Evolutionary conservation across 2,329 filamentous ascomycete genomes (phyloP).

Genomic region (Xylariaceae sp.): DNA sequence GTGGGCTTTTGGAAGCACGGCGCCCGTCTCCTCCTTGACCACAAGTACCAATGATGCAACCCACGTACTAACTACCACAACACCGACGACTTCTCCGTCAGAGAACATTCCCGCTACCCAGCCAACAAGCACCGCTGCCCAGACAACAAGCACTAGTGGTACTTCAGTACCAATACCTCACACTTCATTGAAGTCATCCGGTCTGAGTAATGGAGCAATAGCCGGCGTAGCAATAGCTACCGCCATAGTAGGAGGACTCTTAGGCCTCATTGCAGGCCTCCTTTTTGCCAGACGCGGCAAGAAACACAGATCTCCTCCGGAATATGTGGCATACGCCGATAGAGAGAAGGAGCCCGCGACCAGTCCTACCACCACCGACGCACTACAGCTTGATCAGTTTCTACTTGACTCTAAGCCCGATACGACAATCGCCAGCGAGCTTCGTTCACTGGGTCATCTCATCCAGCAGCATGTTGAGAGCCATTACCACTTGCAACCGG

Average conservation of each 20-base stretch:
- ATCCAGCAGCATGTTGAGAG: constrained; percentile 50
- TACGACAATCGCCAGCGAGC: constrained; percentile 43
- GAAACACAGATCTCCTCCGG: constrained; percentile 19
- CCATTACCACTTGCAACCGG: constrained; percentile 45
- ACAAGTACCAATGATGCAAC: background rate
- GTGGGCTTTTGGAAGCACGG: background rate
- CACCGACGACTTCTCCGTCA: background rate
- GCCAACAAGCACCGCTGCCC: too few relatives aligned
- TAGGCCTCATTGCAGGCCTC: constrained; percentile 30
- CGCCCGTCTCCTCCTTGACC: background rate
- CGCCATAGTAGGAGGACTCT: constrained; percentile 23
- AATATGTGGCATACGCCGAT: constrained; percentile 22
- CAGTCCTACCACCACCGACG: constrained; percentile 10
- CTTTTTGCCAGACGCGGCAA: constrained; percentile 37
- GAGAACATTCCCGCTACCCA: background rate
- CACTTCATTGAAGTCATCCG: background rate
- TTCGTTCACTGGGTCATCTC: constrained; percentile 44
- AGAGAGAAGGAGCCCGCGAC: constrained; percentile 31
- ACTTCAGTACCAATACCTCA: background rate
- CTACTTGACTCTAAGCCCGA: constrained; percentile 46
- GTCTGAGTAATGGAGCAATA: constrained; percentile 22
- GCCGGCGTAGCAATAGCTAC: constrained; percentile 32
- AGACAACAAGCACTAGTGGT: background rate
- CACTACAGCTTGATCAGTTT: constrained; percentile 43
- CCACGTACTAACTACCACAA: background rate